Evolutionary conservation across 2,329 filamentous ascomycete species (phyloP).

Genomic region (Beauveria australis): DNA sequence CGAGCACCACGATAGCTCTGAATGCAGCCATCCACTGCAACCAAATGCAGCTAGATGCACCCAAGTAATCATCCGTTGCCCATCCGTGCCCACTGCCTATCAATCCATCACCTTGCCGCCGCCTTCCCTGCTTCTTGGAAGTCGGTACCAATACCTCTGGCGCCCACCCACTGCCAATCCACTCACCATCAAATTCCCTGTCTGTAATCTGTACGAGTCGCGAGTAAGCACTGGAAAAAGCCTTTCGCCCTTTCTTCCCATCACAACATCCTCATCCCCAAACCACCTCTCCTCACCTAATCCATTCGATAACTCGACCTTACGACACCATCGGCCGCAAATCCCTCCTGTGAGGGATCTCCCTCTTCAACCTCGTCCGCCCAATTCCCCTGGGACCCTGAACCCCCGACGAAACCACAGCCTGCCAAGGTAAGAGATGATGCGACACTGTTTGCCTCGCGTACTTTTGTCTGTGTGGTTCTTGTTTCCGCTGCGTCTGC

Average conservation of each 20-base stretch:
- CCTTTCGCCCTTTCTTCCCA: no score
- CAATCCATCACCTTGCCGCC: no score
- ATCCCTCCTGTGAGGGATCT: neutral
- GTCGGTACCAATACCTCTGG: no score
- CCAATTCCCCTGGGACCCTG: neutral
- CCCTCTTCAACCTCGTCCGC: neutral
- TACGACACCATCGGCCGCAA: neutral
- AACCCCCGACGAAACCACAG: neutral
- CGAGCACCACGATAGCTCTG: neutral
- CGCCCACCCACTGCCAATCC: no score
- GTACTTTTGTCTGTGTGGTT: neutral
- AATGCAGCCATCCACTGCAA: neutral
- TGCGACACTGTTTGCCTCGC: constrained; percentile 3
- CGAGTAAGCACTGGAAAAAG: no score
- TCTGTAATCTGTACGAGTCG: no score
- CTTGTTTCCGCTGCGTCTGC: neutral
- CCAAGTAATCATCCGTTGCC: neutral
- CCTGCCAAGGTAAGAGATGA: neutral
- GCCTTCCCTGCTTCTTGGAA: no score
- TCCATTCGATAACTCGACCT: neutral
- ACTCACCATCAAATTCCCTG: no score
- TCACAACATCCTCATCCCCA: neutral
- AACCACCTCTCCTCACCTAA: neutral
- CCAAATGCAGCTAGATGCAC: neutral
- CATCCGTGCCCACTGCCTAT: neutral